Base-by-base conservation (phyloP, 768 basidiomycete species). In the Rhodotorula kratochvilovae region DNA sequence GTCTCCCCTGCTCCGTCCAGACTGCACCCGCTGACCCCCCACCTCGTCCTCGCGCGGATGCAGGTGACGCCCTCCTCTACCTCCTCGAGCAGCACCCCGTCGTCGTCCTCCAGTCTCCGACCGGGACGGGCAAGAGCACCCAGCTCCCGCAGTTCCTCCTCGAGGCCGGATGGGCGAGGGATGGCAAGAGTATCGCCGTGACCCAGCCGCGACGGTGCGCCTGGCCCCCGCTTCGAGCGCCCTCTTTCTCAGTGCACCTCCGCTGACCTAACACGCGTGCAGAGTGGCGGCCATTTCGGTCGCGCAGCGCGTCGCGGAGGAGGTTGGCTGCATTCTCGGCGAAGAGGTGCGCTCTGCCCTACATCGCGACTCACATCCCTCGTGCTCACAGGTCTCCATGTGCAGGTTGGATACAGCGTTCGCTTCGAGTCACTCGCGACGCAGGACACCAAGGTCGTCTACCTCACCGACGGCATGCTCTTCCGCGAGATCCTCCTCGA, bases 381-480 rank as follows among this genome's bases (percentile, higher is more conserved):
- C 11, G 31, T 31, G 31, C 54, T 10, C 7, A 33, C 19, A 29
- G 36, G 33, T 12, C 19, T 13, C 25, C 21, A 17, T 6, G 10
- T 17, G 21, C 70, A 96, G 92, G 94, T 99, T 75, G 96, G 96
- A 13, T 99, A 99, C 79, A 90, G 90, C 12, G 97, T 99, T 72
- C 88, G 96, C 16, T 98, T 98, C 71, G 96, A 99, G 79, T 92
- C 96, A 76, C 87, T 95, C 63, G 90, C 89, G 77, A 86, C 86
- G 78, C 91, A 90, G 76, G 86, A 89, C 39, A 98, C 96, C 3
- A 85, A 91, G 36, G 91, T 99, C 79, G 85, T 92, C 53, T 99
- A 98, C 80, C 86, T 98, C 86, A 99, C 96, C 43, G 96, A 99
- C 80, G 96, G 96, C 56, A 94, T 98, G 88, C 87, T 99, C 48